phyloP scores from a whole-genome alignment of 1,139 yeast genomes.

The Lodderomyces orthopsilosis region DNA sequence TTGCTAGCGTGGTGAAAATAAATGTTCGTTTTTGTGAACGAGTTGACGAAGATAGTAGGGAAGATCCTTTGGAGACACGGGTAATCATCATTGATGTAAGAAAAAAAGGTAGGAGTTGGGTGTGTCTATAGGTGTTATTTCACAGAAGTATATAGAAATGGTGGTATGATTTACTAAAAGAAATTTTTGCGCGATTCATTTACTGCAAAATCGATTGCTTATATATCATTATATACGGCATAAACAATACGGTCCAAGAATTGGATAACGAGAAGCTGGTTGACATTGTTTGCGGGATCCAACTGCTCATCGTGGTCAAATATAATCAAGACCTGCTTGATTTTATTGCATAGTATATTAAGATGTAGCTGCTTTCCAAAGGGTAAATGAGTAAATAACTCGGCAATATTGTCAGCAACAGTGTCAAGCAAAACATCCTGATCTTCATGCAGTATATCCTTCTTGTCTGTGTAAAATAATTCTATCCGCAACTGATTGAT shows the following conservation, averaged over 20 bases:
- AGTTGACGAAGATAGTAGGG: neutral
- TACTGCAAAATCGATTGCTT: slow-evolving; percentile 10
- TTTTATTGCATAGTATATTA: neutral
- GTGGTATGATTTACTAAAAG: neutral
- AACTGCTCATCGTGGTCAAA: slow-evolving; percentile 6
- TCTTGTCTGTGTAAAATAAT: neutral
- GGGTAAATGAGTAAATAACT: slow-evolving; percentile 3
- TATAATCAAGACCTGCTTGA: slow-evolving; percentile 8
- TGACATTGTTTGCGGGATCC: slow-evolving; percentile 16
- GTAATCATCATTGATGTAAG: neutral
- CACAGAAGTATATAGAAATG: neutral
- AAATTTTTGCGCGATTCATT: neutral
- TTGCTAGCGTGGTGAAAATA: slow-evolving; percentile 13
- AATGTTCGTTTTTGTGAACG: slow-evolving; percentile 5
- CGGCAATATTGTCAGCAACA: slow-evolving; percentile 8
- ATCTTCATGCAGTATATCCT: neutral
- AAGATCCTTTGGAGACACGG: neutral
- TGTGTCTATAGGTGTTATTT: neutral
- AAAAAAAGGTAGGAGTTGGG: neutral
- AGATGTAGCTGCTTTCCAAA: neutral
- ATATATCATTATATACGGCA: slow-evolving; percentile 27
- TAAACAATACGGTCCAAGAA: slow-evolving; percentile 30
- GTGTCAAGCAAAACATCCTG: slow-evolving; percentile 1
- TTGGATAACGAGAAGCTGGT: slow-evolving; percentile 29
- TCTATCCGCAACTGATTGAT: neutral